These are phyloP conservation scores for Cylindrotheca closterium DNA, from an alignment of 108 stramenopile species.

Conservation along the genomic window DNA sequence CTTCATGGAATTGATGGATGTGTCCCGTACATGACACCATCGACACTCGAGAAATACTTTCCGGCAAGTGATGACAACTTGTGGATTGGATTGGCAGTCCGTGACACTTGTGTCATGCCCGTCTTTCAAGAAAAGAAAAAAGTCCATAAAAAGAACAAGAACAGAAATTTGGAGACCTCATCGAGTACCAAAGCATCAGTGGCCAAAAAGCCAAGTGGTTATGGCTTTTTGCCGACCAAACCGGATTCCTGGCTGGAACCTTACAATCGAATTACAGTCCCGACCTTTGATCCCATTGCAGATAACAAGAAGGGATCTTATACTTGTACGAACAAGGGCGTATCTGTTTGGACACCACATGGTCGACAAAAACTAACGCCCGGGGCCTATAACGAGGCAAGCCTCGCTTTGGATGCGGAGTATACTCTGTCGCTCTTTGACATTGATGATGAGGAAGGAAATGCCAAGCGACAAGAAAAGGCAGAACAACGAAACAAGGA, in stretches of 20 bases:
- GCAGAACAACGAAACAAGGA: constrained; percentile 13
- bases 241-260: constrained; percentile 52
- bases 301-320: constrained; percentile 13
- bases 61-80: constrained; percentile 39
- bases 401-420: constrained; percentile 26
- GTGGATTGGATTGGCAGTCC: constrained; percentile 70
- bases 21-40: constrained; percentile 71
- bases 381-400: constrained; percentile 49
- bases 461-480: constrained; percentile 20
- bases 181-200: neutral
- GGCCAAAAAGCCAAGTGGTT: constrained; percentile 41
- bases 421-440: constrained; percentile 38
- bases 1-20: constrained; percentile 71
- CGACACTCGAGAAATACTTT: constrained; percentile 51
- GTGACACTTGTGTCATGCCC: constrained; percentile 67
- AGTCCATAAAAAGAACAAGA: constrained; percentile 13
- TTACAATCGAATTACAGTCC: constrained; percentile 60
- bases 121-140: neutral
- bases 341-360: constrained; percentile 66
- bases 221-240: constrained; percentile 45
- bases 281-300: constrained; percentile 40
- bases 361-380: constrained; percentile 67
- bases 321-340: constrained; percentile 42
- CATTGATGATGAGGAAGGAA: constrained; percentile 12
- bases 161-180: constrained; percentile 13